A percentile compares a stretch with the other conserved stretches of the same genome.
Evolutionary conservation across 1,139 yeast genomes (phyloP).

Genomic region (Hanseniaspora gamundiae): DNA sequence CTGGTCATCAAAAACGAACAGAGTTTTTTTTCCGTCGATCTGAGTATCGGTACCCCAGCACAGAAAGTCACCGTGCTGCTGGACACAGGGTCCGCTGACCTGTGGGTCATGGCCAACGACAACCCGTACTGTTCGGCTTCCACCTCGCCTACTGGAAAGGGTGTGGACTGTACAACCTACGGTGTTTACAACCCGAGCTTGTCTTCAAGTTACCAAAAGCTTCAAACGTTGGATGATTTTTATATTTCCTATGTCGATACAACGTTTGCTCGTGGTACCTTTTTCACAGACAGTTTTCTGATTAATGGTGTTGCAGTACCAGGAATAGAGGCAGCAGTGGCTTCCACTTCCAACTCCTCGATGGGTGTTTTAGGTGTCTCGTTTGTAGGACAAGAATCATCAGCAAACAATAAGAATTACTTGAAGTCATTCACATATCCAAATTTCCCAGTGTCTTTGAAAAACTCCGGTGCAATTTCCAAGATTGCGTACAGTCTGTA

Average conservation of each 20-base stretch:
- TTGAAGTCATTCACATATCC: slow-evolving; percentile 23
- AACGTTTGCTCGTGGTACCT: slow-evolving; percentile 48
- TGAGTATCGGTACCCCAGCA: slow-evolving; percentile 42
- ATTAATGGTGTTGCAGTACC: slow-evolving; percentile 34
- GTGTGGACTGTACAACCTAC: slow-evolving; percentile 2
- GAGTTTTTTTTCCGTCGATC: slow-evolving; percentile 37
- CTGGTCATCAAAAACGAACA: too few relatives aligned
- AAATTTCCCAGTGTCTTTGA: slow-evolving; percentile 48
- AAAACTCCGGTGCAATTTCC: slow-evolving; percentile 39
- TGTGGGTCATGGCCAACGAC: slow-evolving; percentile 37
- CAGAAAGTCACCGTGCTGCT: slow-evolving; percentile 39
- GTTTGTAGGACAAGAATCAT: slow-evolving; percentile 39
- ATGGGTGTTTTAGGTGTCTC: slow-evolving; percentile 59
- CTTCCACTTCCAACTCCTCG: slow-evolving; percentile 39
- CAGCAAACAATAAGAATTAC: not conserved
- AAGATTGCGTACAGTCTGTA: slow-evolving; percentile 44
- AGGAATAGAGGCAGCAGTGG: slow-evolving; percentile 40
- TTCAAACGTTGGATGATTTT: slow-evolving; percentile 5
- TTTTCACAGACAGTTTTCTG: slow-evolving; percentile 46
- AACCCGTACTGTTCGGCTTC: slow-evolving; percentile 11
- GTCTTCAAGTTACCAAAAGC: slow-evolving; percentile 6
- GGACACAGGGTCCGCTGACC: slow-evolving; percentile 60
- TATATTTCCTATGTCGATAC: slow-evolving; percentile 38
- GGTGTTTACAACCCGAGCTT: slow-evolving; percentile 3
- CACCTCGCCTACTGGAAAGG: too few relatives aligned